phyloP scores from a whole-genome alignment of 768 basidiomycete genomes.

The Sarcodon aspratus region DNA sequence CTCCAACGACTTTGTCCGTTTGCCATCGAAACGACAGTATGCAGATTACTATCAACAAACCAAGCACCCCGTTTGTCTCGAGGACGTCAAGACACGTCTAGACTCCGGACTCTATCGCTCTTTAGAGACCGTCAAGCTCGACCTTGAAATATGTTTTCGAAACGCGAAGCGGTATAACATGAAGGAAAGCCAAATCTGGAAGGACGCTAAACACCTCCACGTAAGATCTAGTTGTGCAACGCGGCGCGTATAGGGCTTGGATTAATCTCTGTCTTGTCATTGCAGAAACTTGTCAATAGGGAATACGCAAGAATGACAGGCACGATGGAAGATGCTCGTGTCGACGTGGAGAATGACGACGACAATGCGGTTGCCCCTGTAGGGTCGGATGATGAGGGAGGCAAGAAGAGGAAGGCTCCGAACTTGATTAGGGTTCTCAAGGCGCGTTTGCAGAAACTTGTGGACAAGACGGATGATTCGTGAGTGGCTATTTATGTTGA shows the following conservation, averaged over 20 bases:
- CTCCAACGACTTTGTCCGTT: constrained; percentile 53
- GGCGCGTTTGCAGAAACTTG: constrained; percentile 56
- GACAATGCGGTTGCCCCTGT: constrained; percentile 20
- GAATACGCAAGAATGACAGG: constrained; percentile 37
- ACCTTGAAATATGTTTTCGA: constrained; percentile 68
- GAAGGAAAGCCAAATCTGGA: constrained; percentile 68
- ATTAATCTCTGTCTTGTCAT: not conserved
- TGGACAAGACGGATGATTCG: constrained; percentile 62
- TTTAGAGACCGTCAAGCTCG: constrained; percentile 54
- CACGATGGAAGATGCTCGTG: constrained; percentile 16
- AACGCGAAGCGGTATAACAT: constrained; percentile 80
- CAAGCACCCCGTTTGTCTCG: constrained; percentile 72
- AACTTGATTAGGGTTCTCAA: constrained; percentile 61
- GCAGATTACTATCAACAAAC: constrained; percentile 84
- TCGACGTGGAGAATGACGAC: constrained; percentile 19
- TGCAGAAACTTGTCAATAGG: constrained; percentile 34
- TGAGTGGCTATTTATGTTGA: constrained; percentile 22
- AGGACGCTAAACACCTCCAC: constrained; percentile 72
- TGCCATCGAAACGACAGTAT: constrained; percentile 62
- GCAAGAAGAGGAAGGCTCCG: constrained; percentile 44
- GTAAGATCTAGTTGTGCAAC: constrained; percentile 30
- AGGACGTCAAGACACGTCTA: constrained; percentile 78
- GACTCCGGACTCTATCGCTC: constrained; percentile 47
- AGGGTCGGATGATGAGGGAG: constrained; percentile 28
- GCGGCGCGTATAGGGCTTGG: not conserved